These are phyloP conservation scores for Suillus ampliporus DNA, from an alignment of 768 basidiomycete genomes.

Conservation along the genomic window DNA sequence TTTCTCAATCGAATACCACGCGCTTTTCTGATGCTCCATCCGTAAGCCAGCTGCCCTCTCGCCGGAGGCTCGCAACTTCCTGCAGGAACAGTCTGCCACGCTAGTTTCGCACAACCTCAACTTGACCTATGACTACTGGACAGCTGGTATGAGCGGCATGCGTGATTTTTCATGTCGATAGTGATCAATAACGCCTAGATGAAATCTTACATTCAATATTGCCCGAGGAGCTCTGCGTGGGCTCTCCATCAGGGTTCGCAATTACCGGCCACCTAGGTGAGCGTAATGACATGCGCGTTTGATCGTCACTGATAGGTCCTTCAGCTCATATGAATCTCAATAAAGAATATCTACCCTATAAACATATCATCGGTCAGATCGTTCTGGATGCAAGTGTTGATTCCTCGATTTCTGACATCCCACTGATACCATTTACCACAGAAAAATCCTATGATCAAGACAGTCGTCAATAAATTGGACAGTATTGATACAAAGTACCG, in stretches of 20 bases:
- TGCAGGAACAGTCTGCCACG: constrained; percentile 60
- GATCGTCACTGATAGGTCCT: constrained; percentile 9
- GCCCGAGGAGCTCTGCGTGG: constrained; percentile 77
- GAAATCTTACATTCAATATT: constrained; percentile 85
- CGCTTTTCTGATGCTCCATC: constrained; percentile 24
- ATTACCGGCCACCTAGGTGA: constrained; percentile 89
- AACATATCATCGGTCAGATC: constrained; percentile 88
- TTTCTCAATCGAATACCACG: neutral
- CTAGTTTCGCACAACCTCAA: constrained; percentile 65
- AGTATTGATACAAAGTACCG: constrained; percentile 86
- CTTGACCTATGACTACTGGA: constrained; percentile 89
- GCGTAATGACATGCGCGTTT: constrained; percentile 22
- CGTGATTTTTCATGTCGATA: constrained; percentile 10
- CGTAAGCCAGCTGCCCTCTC: constrained; percentile 74
- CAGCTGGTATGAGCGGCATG: constrained; percentile 61
- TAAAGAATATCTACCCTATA: constrained; percentile 90
- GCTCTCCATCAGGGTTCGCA: constrained; percentile 87
- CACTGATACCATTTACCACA: constrained; percentile 36
- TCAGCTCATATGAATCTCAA: constrained; percentile 92
- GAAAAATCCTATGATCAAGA: constrained; percentile 87
- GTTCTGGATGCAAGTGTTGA: constrained; percentile 77
- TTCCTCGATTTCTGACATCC: neutral
- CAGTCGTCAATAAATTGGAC: constrained; percentile 95
- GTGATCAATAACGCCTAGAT: constrained; percentile 49
- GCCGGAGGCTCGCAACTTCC: constrained; percentile 54